A percentile compares a stretch with the other conserved stretches of the same genome.
phyloP scores from a whole-genome alignment of 176 grass and related monocot species.

The barley (Hordeum vulgare) region MorexV3_pseudomolecules_assembly NC_058522.1:524791597-524792096 shows the following conservation, averaged over 20 bases:
- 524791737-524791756: background rate
- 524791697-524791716: background rate
- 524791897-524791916: fast-evolving
- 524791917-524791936: background rate
- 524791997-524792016: background rate
- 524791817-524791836: background rate
- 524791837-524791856: no score
- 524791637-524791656: no score
- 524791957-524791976: background rate
- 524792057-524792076: background rate
- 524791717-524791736: background rate
- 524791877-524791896: no score
- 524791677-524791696: no score
- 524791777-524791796: background rate
- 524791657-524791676: no score
- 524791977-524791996: background rate
- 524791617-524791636: no score
- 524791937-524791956: background rate
- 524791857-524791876: background rate
- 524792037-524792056: background rate
- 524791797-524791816: background rate
- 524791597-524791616: no score
- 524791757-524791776: background rate
- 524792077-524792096: background rate
- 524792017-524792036: background rate